Base-by-base conservation (phyloP, 805 yeast species). In the Candida ascalaphidarum region DNA sequence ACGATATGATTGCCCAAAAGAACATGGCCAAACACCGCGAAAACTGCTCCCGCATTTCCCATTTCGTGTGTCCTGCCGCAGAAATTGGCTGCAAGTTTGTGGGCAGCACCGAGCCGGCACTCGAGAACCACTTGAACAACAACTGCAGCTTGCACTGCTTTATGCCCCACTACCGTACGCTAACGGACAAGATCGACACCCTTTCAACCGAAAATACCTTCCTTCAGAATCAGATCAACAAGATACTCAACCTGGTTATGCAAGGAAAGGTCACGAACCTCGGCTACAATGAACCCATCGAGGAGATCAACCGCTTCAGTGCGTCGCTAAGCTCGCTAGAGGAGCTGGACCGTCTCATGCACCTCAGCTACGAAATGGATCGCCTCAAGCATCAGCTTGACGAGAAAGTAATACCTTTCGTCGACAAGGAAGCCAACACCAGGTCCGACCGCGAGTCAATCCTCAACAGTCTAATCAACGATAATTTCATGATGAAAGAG, bases 41-140 rank as follows among this genome's bases (percentile, higher is more conserved):
- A 8, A 59, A 59, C 37, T 71, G 77, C 34, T 43, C 49, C 12
- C 56, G 57, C 29, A 43, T 60, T 10, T 52, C 56, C 4, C 58
- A 58, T 27, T 42, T 61, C 11, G 47, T 49, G 28, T 71, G 78
- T 35, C 72, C 76, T 0, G 74, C 71, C 1, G 32, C 36, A 12
- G 53, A 50, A 17, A 65, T 58, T 27, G 78, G 78, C 2, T 71
- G 78, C 35, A 55, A 50, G 17, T 71, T 76, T 73, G 39, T 50
- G 2, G 67, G 65, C 1, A 44, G 41, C 19, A 58, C 43, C 22
- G 49, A 50, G 20, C 53, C 65, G 2, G 39, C 61, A 7, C 34
- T 60, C 23, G 67, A 60, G 28, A 50, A 54, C 13, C 67, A 60
- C 31, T 16, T 50, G 7, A 45, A 48, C 18, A 48, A 44, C 13